Evolutionary conservation across 2,329 filamentous ascomycete genomes (phyloP).

Genomic region (Colletotrichum higginsianum): DNA sequence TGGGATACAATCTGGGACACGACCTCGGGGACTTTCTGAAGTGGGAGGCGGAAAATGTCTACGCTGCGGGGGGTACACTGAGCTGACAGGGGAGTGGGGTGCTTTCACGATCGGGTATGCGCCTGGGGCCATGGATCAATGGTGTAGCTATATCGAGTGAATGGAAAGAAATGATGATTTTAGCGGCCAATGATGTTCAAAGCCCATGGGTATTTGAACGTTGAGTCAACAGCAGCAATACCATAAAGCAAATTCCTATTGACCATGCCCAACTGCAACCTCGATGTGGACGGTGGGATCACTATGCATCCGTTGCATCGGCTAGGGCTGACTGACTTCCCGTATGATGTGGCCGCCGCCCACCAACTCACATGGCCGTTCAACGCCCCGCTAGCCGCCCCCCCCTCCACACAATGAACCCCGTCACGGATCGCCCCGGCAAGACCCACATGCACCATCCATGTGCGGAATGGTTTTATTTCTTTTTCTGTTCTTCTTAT

Average conservation of each 20-base stretch:
- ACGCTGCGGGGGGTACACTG: conserved; percentile 45
- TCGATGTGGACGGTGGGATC: neutral
- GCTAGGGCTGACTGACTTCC: conserved; percentile 16
- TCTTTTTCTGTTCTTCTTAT: neutral
- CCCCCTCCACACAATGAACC: neutral
- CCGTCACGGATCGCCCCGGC: conserved; percentile 35
- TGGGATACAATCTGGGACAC: conserved; percentile 73
- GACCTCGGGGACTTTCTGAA: conserved; percentile 72
- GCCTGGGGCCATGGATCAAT: neutral
- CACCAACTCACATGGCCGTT: neutral
- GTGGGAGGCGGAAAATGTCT: conserved; percentile 70
- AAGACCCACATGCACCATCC: conserved; percentile 19
- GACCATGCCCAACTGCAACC: neutral
- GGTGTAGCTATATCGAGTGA: neutral
- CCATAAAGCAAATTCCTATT: neutral
- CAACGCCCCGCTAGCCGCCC: conserved; percentile 6
- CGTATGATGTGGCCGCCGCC: neutral
- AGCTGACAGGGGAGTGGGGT: neutral
- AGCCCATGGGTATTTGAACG: neutral
- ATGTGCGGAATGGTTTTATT: neutral
- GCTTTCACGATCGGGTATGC: neutral
- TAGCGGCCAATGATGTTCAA: too few relatives aligned
- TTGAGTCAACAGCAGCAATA: too few relatives aligned
- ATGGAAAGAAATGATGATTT: neutral
- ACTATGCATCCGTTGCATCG: neutral